phyloP scores from a whole-genome alignment of 805 yeast species.

The Lipomyces oligophaga region DNA sequence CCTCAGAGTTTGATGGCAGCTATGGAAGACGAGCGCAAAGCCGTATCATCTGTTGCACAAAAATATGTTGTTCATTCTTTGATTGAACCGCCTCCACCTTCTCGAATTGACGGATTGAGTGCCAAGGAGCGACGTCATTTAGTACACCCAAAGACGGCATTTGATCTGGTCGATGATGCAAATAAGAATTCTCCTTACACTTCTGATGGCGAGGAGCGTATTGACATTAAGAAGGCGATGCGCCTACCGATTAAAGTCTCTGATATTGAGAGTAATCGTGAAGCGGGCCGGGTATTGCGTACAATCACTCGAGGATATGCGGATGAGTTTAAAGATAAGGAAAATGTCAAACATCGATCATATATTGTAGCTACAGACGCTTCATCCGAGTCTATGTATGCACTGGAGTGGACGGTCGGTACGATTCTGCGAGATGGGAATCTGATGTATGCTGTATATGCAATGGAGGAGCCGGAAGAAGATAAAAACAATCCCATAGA shows the following conservation, averaged over 20 bases:
- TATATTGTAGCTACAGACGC: constrained; percentile 77
- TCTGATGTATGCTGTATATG: constrained; percentile 63
- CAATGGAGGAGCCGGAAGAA: constrained; percentile 37
- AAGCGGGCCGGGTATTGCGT: constrained; percentile 58
- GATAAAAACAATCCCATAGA: constrained; percentile 7
- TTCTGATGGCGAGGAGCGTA: constrained; percentile 60
- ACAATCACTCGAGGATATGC: constrained; percentile 68
- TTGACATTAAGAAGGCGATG: constrained; percentile 58
- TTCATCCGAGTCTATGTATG: constrained; percentile 76
- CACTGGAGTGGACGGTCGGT: constrained; percentile 86
- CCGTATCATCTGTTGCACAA: constrained; percentile 20
- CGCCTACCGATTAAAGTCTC: constrained; percentile 52
- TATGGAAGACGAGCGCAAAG: constrained; percentile 34
- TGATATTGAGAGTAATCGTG: constrained; percentile 50
- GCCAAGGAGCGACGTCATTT: constrained; percentile 56
- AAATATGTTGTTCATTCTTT: constrained; percentile 31
- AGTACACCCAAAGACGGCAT: constrained; percentile 54
- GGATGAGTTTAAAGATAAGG: constrained; percentile 43
- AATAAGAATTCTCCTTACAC: constrained; percentile 53
- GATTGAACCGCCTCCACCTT: constrained; percentile 30
- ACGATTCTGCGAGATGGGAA: constrained; percentile 78
- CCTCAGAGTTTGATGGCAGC: constrained; percentile 33
- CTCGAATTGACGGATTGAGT: constrained; percentile 42
- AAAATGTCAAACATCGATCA: constrained; percentile 43
- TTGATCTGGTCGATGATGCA: constrained; percentile 33